These are phyloP conservation scores for Puccinellia tenuiflora DNA, from an alignment of 176 grass and related monocot species.

Conservation along the genomic window DNA sequence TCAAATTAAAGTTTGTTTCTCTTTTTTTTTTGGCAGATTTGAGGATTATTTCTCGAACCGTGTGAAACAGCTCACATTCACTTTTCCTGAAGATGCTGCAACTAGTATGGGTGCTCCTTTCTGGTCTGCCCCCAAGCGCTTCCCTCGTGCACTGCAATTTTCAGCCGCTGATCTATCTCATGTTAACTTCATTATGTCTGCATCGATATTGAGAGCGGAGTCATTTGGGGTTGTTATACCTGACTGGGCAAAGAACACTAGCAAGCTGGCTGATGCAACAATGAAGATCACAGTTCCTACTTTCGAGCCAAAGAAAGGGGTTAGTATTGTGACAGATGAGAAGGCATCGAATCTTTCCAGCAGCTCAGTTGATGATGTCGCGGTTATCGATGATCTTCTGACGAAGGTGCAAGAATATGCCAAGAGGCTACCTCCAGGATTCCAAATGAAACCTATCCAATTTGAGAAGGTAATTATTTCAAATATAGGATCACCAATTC, in stretches of 20 bases:
- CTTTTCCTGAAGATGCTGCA: conserved; percentile 67
- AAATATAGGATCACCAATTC: neutral
- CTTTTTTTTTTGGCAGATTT: conserved; percentile 40
- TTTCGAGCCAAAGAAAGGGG: conserved; percentile 63
- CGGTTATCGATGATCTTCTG: conserved; percentile 60
- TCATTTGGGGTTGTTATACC: conserved; percentile 63
- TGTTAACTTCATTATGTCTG: conserved; percentile 62
- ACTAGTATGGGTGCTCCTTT: conserved; percentile 65
- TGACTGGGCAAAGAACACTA: conserved; percentile 56
- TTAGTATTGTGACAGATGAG: conserved; percentile 66
- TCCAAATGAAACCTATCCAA: conserved; percentile 68
- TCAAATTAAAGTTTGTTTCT: neutral
- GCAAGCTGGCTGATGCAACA: conserved; percentile 45
- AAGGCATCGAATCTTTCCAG: conserved; percentile 55
- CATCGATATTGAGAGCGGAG: conserved; percentile 66
- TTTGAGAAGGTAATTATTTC: conserved; percentile 62
- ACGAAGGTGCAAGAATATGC: conserved; percentile 59
- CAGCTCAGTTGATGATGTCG: conserved; percentile 56
- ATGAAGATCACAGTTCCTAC: conserved; percentile 47
- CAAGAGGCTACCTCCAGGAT: conserved; percentile 46
- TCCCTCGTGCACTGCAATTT: conserved; percentile 62
- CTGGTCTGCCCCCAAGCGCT: conserved; percentile 82
- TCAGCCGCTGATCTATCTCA: conserved; percentile 44
- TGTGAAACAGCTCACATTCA: conserved; percentile 88
- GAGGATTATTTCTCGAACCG: conserved; percentile 83